Evolutionary conservation across 2,329 filamentous ascomycete species (phyloP), one percentile per base, ranked within the genome.

Genomic region (Fusarium sulawesiense): DNA sequence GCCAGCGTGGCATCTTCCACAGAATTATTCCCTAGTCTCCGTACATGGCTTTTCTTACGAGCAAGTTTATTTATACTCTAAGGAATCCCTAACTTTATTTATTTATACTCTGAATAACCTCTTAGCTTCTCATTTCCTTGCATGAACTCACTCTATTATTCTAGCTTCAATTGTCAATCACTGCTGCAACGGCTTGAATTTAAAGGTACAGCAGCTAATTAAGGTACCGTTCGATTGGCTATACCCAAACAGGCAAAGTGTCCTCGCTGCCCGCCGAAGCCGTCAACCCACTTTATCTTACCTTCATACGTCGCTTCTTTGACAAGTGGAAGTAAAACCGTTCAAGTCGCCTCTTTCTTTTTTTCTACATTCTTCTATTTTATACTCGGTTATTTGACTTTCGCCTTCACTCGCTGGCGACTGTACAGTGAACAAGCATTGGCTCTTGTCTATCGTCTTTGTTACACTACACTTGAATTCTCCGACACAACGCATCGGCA

Each of bases 1-100:
- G 73, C 63, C 72, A 76, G 72, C 74, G 73, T 76, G 73, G 65
- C 73, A 71, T 76, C 71, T 76, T 75, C 41, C 4, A 18, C 23
- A 34, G 20, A 34, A 25, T n/a, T 50, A 8, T 37, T 12, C 21
- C 4, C 8, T 50, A 13, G 48, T 44, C 23, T 30, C 27, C 12
- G 23, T 60, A 54, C 10, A 45, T 58, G 18, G 48, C 67, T 68
- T 54, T 16, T 42, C 37, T 55, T 37, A 32, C 49, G 25, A 68
- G 41, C 18, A 44, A 7, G 18, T 27, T 13, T 25, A 21, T 44
- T 68, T 60, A 66, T 54, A 59, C 16, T 34, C 16, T 0, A 6
- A 18, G 27, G 6, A 29, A 7, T 6, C 29, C 6, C 6, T 13
- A 29, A 29, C 2, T 2, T 5, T 29, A 29, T 29, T 29, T 51